Percentiles rank a stretch among this genome's conserved stretches.
phyloP scores from a whole-genome alignment of 805 yeast genomes.

The Scheffersomyces coipomensis region DNA sequence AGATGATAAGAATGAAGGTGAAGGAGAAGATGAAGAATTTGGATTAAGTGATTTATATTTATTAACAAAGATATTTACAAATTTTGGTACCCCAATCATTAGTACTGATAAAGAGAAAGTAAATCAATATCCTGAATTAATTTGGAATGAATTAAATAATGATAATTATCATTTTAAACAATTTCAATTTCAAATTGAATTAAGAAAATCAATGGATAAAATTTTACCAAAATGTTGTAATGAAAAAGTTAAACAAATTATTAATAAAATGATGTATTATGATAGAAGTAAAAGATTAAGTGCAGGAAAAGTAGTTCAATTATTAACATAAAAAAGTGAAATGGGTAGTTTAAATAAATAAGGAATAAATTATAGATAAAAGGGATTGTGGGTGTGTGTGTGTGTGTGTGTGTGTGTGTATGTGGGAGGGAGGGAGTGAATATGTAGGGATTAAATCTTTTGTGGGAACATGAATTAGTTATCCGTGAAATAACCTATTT shows the following conservation, averaged over 20 bases:
- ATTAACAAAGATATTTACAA: conserved; percentile 50
- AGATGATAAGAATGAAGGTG: conserved; percentile 23
- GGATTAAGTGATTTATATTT: conserved; percentile 57
- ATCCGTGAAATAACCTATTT: too few relatives aligned
- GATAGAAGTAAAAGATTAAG: conserved; percentile 19
- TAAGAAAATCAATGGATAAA: conserved; percentile 4
- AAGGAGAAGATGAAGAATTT: conserved; percentile 34
- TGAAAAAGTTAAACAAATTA: conserved; percentile 19
- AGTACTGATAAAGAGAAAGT: not conserved
- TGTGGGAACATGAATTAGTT: too few relatives aligned
- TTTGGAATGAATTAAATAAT: conserved; percentile 36
- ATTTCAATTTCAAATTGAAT: conserved; percentile 17
- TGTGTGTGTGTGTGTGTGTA: too few relatives aligned
- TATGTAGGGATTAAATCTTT: too few relatives aligned
- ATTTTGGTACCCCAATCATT: conserved; percentile 63
- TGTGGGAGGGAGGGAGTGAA: too few relatives aligned
- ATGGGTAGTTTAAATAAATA: too few relatives aligned
- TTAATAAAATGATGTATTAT: conserved; percentile 44
- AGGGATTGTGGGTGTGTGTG: too few relatives aligned
- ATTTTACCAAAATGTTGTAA: conserved; percentile 17
- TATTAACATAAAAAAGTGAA: too few relatives aligned
- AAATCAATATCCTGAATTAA: conserved; percentile 13
- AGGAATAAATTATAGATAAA: too few relatives aligned
- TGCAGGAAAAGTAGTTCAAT: conserved; percentile 7
- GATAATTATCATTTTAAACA: conserved; percentile 27